phyloP scores from a whole-genome alignment of 768 basidiomycete genomes.

The Tylopilus vinaceipallidus region DNA sequence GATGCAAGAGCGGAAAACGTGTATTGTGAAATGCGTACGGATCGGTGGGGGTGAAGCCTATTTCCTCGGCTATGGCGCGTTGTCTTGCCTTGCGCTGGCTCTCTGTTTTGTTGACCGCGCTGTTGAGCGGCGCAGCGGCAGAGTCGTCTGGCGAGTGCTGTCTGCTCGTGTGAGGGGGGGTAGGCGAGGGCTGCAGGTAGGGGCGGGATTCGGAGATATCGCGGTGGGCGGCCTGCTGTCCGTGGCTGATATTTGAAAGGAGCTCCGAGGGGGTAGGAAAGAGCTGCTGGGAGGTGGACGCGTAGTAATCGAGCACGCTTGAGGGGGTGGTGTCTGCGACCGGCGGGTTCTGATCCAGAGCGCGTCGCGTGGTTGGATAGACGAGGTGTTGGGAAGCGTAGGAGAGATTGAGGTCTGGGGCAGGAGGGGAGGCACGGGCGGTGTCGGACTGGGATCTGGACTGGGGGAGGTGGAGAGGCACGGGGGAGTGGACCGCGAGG shows the following conservation, averaged over 20 bases:
- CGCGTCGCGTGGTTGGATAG: slow-evolving; percentile 9
- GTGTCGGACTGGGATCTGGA: not conserved
- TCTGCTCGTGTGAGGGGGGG: slow-evolving; percentile 5
- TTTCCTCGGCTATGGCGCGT: slow-evolving; percentile 52
- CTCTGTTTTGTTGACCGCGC: slow-evolving; percentile 36
- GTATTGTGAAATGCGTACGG: slow-evolving; percentile 45
- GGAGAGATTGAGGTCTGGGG: slow-evolving; percentile 3
- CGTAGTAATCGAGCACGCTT: slow-evolving; percentile 22
- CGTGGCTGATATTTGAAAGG: slow-evolving; percentile 41
- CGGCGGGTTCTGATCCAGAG: not conserved
- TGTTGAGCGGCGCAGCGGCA: not conserved
- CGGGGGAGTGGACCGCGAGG: not conserved
- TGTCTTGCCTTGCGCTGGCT: slow-evolving; percentile 56
- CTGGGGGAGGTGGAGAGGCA: not conserved
- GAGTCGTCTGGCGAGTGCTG: slow-evolving; percentile 13
- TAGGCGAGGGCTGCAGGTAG: slow-evolving; percentile 10
- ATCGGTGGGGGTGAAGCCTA: slow-evolving; percentile 59
- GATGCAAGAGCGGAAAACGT: not conserved
- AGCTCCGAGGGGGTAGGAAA: slow-evolving; percentile 70
- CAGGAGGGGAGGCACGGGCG: slow-evolving; percentile 8
- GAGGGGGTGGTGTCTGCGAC: not conserved
- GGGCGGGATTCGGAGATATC: slow-evolving; percentile 2
- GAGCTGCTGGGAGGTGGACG: slow-evolving; percentile 32
- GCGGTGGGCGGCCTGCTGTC: slow-evolving; percentile 3
- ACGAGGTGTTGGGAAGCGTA: slow-evolving; percentile 13